phyloP scores from a whole-genome alignment of 1,284 basidiomycete genomes.

The Rhodofomes roseus region DNA sequence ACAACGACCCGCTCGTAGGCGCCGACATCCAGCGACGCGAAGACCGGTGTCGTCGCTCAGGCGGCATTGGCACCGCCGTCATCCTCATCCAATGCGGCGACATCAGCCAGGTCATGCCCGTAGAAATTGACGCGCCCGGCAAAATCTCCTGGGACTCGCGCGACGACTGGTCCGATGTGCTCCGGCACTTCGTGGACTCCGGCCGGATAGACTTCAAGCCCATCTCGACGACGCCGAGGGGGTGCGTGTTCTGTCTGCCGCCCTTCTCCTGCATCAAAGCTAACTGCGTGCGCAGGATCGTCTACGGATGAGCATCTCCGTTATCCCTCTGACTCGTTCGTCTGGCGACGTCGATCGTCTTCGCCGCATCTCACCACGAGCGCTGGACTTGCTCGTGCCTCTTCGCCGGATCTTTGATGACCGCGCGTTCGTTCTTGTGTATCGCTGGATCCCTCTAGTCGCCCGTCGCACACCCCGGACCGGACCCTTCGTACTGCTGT shows the following conservation, averaged over 20 bases:
- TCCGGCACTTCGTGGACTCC: slow-evolving; percentile 66
- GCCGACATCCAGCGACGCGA: slow-evolving; percentile 73
- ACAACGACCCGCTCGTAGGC: slow-evolving; percentile 65
- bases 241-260: slow-evolving; percentile 43
- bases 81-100: slow-evolving; percentile 71
- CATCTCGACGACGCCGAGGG: slow-evolving; percentile 67
- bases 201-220: slow-evolving; percentile 75
- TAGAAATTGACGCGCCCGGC: slow-evolving; percentile 72
- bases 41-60: slow-evolving; percentile 64
- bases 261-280: background rate
- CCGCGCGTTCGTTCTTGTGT: background rate
- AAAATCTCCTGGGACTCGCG: slow-evolving; percentile 71
- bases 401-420: background rate
- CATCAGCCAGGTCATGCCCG: slow-evolving; percentile 77
- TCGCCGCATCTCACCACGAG: background rate
- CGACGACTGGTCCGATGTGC: slow-evolving; percentile 66
- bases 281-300: slow-evolving; percentile 25
- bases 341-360: slow-evolving; percentile 14
- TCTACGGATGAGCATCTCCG: slow-evolving; percentile 32
- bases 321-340: background rate
- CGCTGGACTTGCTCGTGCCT: slow-evolving; percentile 8
- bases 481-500: slow-evolving; percentile 1
- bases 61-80: slow-evolving; percentile 70
- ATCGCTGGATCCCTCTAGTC: slow-evolving; percentile 2
- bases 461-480: background rate